Evolutionary conservation across 768 basidiomycete species (phyloP).

Genomic region (Coprinopsis marcescibilis): DNA sequence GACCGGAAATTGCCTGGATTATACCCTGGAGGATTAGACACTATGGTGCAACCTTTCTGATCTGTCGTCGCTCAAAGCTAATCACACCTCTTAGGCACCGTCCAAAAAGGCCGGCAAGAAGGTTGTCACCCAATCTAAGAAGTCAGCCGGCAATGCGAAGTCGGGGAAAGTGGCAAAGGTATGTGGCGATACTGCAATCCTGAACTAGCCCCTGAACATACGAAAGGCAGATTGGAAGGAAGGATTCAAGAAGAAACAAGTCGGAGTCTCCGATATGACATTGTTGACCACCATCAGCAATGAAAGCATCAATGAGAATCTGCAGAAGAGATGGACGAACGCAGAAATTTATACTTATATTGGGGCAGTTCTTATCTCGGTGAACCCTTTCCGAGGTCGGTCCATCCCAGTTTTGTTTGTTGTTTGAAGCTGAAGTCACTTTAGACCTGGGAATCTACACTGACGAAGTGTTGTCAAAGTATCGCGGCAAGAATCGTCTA

Average conservation of each 20-base stretch:
- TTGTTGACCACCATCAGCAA: constrained; percentile 94
- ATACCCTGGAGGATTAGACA: no score
- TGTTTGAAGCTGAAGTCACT: constrained; percentile 11
- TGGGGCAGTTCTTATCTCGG: constrained; percentile 97
- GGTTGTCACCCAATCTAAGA: constrained; percentile 58
- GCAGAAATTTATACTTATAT: constrained; percentile 99
- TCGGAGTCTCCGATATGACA: constrained; percentile 99
- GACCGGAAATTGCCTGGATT: no score
- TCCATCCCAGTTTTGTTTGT: neutral
- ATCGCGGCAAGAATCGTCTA: constrained; percentile 95
- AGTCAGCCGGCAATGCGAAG: constrained; percentile 33
- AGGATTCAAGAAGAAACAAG: constrained; percentile 99
- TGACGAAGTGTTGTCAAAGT: constrained; percentile 77
- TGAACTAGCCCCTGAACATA: no score
- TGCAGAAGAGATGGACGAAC: constrained; percentile 93
- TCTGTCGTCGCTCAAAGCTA: neutral
- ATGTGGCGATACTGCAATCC: constrained; percentile 7
- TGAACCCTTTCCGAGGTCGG: constrained; percentile 92
- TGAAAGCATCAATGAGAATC: constrained; percentile 95
- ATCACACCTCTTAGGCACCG: constrained; percentile 63
- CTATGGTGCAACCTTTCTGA: constrained; percentile 16
- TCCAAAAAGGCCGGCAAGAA: constrained; percentile 93
- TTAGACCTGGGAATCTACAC: constrained; percentile 96
- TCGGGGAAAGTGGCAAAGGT: constrained; percentile 82
- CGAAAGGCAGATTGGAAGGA: constrained; percentile 99